phyloP scores from a whole-genome alignment of 495 filamentous ascomycete species.

The Podospora anserina region DNA sequence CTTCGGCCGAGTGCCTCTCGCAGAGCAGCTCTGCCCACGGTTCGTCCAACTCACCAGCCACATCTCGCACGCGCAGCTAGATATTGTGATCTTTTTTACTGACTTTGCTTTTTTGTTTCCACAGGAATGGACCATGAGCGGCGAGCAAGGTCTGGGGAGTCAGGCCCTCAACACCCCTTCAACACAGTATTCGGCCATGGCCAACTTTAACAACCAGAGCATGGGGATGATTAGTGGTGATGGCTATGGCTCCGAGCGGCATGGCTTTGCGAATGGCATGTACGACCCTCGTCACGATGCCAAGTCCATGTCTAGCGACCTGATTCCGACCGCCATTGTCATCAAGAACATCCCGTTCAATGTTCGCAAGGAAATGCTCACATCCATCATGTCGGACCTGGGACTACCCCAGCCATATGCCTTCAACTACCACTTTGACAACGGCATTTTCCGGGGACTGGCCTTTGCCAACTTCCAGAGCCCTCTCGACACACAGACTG shows the following conservation, averaged over 20 bases:
- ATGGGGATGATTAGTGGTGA: constrained; percentile 35
- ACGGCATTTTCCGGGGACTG: constrained; percentile 92
- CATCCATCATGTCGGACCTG: constrained; percentile 87
- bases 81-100: constrained; percentile 10
- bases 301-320: constrained; percentile 52
- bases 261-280: constrained; percentile 30
- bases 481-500: constrained; percentile 82
- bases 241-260: constrained; percentile 28
- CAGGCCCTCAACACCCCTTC: constrained; percentile 39
- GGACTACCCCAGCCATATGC: constrained; percentile 90
- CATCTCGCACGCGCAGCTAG: neutral
- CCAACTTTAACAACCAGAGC: constrained; percentile 24
- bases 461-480: constrained; percentile 99
- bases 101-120: neutral
- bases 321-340: constrained; percentile 97
- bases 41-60: constrained; percentile 32
- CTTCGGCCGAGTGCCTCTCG: constrained; percentile 41
- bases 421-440: constrained; percentile 99
- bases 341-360: constrained; percentile 99
- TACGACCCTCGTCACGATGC: constrained; percentile 36
- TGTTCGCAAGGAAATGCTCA: constrained; percentile 93
- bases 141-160: constrained; percentile 41
- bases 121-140: constrained; percentile 49
- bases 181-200: constrained; percentile 30
- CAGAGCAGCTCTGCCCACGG: constrained; percentile 44